Evolutionary conservation across 2,329 filamentous ascomycete genomes (phyloP).

Genomic region (Nemania diffusa): DNA sequence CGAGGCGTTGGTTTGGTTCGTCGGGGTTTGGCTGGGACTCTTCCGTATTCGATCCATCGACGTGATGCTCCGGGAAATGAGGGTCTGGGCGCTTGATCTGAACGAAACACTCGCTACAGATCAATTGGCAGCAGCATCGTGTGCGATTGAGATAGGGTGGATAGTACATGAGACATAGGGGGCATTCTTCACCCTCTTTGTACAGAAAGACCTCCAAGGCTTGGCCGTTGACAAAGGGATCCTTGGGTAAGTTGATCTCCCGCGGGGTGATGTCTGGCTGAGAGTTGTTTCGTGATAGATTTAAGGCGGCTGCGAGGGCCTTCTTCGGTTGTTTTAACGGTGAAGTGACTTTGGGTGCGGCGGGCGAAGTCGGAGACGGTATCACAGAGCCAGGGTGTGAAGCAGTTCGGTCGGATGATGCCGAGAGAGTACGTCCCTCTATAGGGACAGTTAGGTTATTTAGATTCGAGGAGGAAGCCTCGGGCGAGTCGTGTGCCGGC

Average conservation of each 20-base stretch:
- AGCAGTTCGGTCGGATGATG: slow-evolving; percentile 75
- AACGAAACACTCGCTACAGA: slow-evolving; percentile 98
- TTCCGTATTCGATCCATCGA: slow-evolving; percentile 49
- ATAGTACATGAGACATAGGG: slow-evolving; percentile 96
- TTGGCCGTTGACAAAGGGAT: slow-evolving; percentile 94
- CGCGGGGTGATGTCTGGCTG: slow-evolving; percentile 77
- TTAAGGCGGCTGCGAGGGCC: slow-evolving; percentile 84
- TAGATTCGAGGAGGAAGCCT: slow-evolving; percentile 68
- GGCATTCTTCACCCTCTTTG: slow-evolving; percentile 89
- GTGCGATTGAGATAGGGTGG: slow-evolving; percentile 95
- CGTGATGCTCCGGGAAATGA: slow-evolving; percentile 77
- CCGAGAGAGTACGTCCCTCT: slow-evolving; percentile 78
- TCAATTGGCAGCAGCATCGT: slow-evolving; percentile 92
- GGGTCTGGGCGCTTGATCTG: slow-evolving; percentile 90
- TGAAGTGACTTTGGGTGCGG: slow-evolving; percentile 60
- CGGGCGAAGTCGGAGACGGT: slow-evolving; percentile 65
- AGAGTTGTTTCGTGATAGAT: slow-evolving; percentile 77
- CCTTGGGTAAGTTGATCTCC: slow-evolving; percentile 81
- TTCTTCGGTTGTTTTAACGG: slow-evolving; percentile 87
- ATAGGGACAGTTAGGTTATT: slow-evolving; percentile 84
- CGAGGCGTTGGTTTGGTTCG: slow-evolving; percentile 71
- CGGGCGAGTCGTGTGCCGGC: slow-evolving; percentile 58
- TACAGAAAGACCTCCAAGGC: slow-evolving; percentile 92
- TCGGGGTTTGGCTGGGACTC: slow-evolving; percentile 55
- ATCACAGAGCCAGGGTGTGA: slow-evolving; percentile 72